Evolutionary conservation across 805 yeast genomes (phyloP), one percentile per base, ranked within the genome.

Genomic region (Wickerhamiella azyma): DNA sequence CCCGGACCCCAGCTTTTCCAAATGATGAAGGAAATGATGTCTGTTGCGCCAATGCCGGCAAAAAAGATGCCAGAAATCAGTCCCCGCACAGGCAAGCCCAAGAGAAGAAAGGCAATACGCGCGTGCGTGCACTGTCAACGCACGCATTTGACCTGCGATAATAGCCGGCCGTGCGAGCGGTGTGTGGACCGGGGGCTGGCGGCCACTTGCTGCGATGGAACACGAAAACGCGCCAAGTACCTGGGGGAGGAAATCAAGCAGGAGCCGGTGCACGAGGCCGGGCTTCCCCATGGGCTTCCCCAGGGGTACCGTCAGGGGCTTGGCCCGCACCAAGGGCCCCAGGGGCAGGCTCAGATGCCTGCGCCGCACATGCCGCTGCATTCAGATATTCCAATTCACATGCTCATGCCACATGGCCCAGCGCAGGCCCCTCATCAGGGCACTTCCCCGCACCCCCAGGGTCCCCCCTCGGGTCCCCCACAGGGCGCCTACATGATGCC

Each of bases 121-220:
- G 97, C 98, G 5, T 89, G 98, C 55, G 75, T 76, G 36, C 92
- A 88, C 63, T 89, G 98, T 59, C 86, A 88, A 50, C 75, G 77
- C 55, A 83, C 94, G 2, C 98, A 89, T 61, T 76, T 88, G 70
- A 84, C 96, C 0, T 89, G 98, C 62, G 96, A 88, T 55, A 75
- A 78, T 21, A 72, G 66, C 59, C 74, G 94, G 33, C 94, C 94
- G 0, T 89, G 98, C 57, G 71, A 72, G 46, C 63, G 95, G 42
- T 89, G 98, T 61, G 60, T 81, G 2, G 69, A 68, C 26, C 70
- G 85, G 56, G 89, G 88, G 0, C 63, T 85, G 13, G 72, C 70
- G 1, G 72, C 66, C 13, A 69, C 83, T 0, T 89, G 97, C 64
- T 75, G 75, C 28, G 96, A 92, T 65, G 96, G 96, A 5, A 92